Evolutionary conservation across 805 yeast species (phyloP).

Genomic region (Nakazawaea populi): DNA sequence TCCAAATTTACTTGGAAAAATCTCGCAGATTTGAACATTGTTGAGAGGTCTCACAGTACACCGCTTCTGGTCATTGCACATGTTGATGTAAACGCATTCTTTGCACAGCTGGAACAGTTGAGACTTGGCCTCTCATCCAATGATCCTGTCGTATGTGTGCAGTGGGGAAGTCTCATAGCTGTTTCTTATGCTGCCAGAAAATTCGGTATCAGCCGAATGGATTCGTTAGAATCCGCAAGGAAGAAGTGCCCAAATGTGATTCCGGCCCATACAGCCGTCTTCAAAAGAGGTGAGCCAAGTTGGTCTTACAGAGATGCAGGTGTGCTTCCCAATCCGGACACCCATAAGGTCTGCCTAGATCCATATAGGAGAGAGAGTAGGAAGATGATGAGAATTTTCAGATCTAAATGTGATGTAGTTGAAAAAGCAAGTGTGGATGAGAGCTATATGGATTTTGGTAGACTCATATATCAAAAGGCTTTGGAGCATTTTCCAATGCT

Average conservation of each 20-base stretch:
- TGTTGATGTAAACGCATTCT: constrained; percentile 90
- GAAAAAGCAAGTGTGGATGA: constrained; percentile 98
- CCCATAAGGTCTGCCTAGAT: constrained; percentile 83
- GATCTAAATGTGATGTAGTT: constrained; percentile 54
- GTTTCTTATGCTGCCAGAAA: constrained; percentile 86
- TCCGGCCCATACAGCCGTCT: constrained; percentile 91
- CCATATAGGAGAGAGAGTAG: constrained; percentile 87
- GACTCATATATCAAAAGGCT: constrained; percentile 42
- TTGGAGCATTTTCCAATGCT: constrained; percentile 40
- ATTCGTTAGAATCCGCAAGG: constrained; percentile 58
- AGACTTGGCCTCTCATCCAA: constrained; percentile 56
- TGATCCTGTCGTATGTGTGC: constrained; percentile 91
- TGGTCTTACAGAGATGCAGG: constrained; percentile 69
- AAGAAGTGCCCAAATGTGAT: constrained; percentile 71
- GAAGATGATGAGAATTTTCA: constrained; percentile 64
- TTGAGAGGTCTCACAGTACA: constrained; percentile 45
- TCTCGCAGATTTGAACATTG: constrained; percentile 40
- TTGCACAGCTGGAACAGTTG: constrained; percentile 88
- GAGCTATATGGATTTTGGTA: constrained; percentile 79
- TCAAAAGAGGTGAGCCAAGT: constrained; percentile 73
- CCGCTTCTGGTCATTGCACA: constrained; percentile 79
- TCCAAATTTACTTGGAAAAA: constrained; percentile 46
- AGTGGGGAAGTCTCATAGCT: constrained; percentile 88
- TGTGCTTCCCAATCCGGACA: constrained; percentile 48
- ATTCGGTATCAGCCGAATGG: constrained; percentile 78